A percentile compares a stretch with the other conserved stretches of the same genome.
Evolutionary conservation across 2,329 filamentous ascomycete species (phyloP).

Genomic region (Aureobasidium mangrovei): DNA sequence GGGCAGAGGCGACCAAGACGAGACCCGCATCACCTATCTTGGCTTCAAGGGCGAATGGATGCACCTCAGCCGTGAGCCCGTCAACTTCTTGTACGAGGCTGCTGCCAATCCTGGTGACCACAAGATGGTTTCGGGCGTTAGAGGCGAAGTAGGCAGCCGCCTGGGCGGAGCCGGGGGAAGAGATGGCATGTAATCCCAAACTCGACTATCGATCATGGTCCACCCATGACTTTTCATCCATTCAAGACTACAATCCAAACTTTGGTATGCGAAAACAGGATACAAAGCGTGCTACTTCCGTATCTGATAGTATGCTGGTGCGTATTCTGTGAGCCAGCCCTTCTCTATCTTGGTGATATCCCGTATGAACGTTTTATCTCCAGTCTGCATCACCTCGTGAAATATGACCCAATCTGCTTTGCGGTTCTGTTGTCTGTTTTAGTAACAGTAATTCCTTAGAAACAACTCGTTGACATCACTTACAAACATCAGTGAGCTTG

Average conservation of each 20-base stretch:
- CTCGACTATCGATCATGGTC: neutral
- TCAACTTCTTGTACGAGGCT: slow-evolving; percentile 85
- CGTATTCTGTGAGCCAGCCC: slow-evolving; percentile 84
- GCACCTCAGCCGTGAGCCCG: slow-evolving; percentile 70
- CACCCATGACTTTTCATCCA: neutral
- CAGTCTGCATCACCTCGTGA: slow-evolving; percentile 84
- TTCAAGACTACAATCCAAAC: neutral
- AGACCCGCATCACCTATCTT: slow-evolving; percentile 69
- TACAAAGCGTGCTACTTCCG: slow-evolving; percentile 19
- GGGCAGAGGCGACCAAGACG: slow-evolving; percentile 63
- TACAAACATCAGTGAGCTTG: slow-evolving; percentile 82
- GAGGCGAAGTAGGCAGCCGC: slow-evolving; percentile 24
- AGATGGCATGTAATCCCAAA: slow-evolving; percentile 14
- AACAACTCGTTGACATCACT: slow-evolving; percentile 24
- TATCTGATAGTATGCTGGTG: slow-evolving; percentile 69
- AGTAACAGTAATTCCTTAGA: slow-evolving; percentile 4
- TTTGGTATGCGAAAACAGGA: neutral
- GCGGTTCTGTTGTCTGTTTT: slow-evolving; percentile 49
- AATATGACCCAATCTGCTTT: slow-evolving; percentile 97
- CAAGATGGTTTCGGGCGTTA: slow-evolving; percentile 38
- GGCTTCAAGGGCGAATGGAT: slow-evolving; percentile 95
- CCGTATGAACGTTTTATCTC: slow-evolving; percentile 78
- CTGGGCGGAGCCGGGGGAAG: slow-evolving; percentile 27
- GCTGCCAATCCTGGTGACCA: slow-evolving; percentile 89
- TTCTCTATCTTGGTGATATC: slow-evolving; percentile 93